Base-by-base conservation (phyloP, 495 filamentous ascomycete species). In the Penicillium atrosanguineum region DNA sequence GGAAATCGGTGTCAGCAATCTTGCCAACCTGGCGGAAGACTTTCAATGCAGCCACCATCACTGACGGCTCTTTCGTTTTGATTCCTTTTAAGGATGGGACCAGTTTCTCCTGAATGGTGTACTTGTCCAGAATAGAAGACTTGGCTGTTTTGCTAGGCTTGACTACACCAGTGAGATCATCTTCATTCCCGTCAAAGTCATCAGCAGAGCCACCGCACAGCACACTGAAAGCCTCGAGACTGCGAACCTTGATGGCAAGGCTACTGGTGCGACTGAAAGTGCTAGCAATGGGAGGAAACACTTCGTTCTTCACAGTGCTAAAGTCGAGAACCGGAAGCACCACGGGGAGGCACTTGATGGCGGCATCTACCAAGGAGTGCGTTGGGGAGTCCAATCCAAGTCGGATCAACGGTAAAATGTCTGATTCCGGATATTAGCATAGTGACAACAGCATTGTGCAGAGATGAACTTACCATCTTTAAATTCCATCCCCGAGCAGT, bases 1-100 rank as follows among this genome's bases (percentile, higher is more conserved):
- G 80, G 61, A 95, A 97, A n/a, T 97, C 94, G 4, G 87, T 78
- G 61, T 97, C 94, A 5, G 87, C 91, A 23, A 90, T 75, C 20
- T 76, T 80, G 6, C 94, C 91, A 46, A 97, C 84, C 49, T 95
- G 85, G 26, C 78, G 80, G 57, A 97, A 84, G 11, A 97, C 91
- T 23, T 83, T 82, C 18, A 97, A 78, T 0, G 91, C 89, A 1
- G 94, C 91, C 83, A 97, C 93, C 88, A 96, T 96, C 3, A 98
- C 94, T 2, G 90, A 92, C 0, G 94, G 94, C 62, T 98, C 94
- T 62, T 95, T 97, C 0, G 94, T 98, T 67, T 97, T 97, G 68
- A 98, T 97, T 1, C 75, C 90, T 62, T 89, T 91, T 48, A 98
- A 78, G 5, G 96, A 76, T 1, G 94, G 94, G 4, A 97, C 81